Base-by-base conservation (phyloP, 371 early-diverging fungal species). In the Haplosporangium sp. region DNA sequence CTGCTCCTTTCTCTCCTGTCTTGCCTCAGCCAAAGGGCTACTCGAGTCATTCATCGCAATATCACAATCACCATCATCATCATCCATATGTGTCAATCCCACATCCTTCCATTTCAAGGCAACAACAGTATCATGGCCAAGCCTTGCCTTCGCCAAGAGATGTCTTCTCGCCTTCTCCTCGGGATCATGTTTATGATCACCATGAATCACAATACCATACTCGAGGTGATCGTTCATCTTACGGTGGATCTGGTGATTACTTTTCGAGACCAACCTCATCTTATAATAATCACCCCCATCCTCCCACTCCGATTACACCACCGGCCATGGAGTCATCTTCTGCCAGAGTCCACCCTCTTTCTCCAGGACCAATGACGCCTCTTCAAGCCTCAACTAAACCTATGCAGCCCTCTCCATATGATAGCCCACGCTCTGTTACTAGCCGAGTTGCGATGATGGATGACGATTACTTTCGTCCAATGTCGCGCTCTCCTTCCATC, bases 91-190 rank as follows among this genome's bases (percentile, higher is more conserved):
- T 55, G 44, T 69, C 74, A 47, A 65, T 74, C 59, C 65, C 71
- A 63, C 76, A 76, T 64, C 71, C 63, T 59, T 50, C 65, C 63
- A 27, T 11, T 35, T 48, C 63, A 13, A 42, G 55, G 11, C 67
- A 62, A 42, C 67, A 67, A 2, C 71, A 76, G 63, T 62, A 76
- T 56, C 65, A 68, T 37, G 56, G 48, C 52, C 74, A 74, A 65
- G 61, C 71, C 47, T 5, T 67, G 56, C 53, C 75, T 20, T 76
- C 76, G 50, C 77, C 77, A 27, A 71, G 77, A 50, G 77, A 76
- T 56, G 11, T 63, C 60, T 67, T 52, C 52, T 73, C 68, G 17
- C 52, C 74, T 1, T 65, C 69, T 17, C 20, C 70, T 9, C 71
- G 76, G 37, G 76, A 76, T 67, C 70, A 70, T 57, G 52, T 11